Evolutionary conservation across 345 rosid species (phyloP).

Genomic region (Hevea brasiliensis): DNA sequence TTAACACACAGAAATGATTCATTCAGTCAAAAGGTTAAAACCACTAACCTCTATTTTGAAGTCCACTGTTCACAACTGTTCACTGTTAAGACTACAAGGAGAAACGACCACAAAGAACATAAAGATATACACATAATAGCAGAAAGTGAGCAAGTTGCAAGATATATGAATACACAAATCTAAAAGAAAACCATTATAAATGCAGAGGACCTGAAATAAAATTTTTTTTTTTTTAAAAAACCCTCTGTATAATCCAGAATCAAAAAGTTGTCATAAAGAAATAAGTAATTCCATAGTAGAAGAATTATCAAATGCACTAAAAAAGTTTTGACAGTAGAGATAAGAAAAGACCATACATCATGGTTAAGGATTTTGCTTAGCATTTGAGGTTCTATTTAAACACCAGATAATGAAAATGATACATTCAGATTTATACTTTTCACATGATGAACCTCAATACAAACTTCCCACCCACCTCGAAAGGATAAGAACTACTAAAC

Average conservation of each 20-base stretch:
- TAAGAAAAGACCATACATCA: constrained; percentile 15
- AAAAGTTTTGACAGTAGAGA: not conserved
- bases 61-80: constrained; percentile 6
- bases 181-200: not conserved
- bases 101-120: constrained; percentile 2
- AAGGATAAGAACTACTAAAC: constrained; percentile 3
- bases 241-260: not conserved
- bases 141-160: not conserved
- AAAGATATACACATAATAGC: not conserved
- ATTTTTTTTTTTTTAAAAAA: too few species aligned
- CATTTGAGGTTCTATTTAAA: constrained; percentile 15
- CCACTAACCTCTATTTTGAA: not conserved
- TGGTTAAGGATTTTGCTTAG: constrained; percentile 13
- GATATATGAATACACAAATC: not conserved
- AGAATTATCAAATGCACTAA: not conserved
- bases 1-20: not conserved
- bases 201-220: not conserved
- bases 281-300: not conserved
- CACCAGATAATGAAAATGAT: not conserved
- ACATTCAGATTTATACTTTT: constrained; percentile 20
- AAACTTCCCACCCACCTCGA: not conserved
- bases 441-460: constrained; percentile 8
- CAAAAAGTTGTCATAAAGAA: not conserved
- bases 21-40: not conserved
- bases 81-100: not conserved